Percentiles rank a stretch among this genome's conserved stretches.
phyloP scores from a whole-genome alignment of 768 basidiomycete genomes.

The Mrakia hoshinonis region DNA sequence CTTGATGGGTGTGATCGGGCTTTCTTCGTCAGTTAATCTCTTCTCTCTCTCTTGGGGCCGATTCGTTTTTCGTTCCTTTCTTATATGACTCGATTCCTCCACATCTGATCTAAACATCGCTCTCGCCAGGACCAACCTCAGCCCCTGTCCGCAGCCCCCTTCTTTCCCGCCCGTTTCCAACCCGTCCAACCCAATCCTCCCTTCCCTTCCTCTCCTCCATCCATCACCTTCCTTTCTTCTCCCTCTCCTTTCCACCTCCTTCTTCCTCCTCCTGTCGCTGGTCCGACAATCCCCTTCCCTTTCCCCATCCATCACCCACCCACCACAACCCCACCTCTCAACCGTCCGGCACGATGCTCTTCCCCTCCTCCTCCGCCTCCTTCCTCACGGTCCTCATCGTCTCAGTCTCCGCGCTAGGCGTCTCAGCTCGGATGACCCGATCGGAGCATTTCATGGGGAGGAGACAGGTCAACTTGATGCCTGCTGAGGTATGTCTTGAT shows the following conservation, averaged over 20 bases:
- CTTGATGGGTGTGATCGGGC: too few relatives aligned
- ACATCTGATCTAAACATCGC: too few relatives aligned
- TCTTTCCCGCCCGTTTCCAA: background rate
- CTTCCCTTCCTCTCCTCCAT: background rate
- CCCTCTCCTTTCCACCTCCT: background rate
- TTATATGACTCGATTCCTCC: too few relatives aligned
- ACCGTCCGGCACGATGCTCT: background rate
- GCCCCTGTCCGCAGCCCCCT: too few relatives aligned
- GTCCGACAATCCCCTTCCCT: background rate
- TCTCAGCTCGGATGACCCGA: background rate
- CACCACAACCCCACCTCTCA: background rate
- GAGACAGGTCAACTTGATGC: background rate
- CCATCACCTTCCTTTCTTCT: background rate
- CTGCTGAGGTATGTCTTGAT: background rate
- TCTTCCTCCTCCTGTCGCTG: background rate
- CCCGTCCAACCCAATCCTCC: background rate
- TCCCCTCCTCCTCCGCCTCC: background rate
- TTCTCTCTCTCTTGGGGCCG: too few relatives aligned
- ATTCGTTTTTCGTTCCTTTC: too few relatives aligned
- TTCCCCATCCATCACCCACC: background rate
- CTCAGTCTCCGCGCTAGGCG: background rate
- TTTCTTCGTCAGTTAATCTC: too few relatives aligned
- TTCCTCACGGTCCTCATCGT: background rate
- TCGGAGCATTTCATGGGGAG: background rate
- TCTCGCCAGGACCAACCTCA: too few relatives aligned